Evolutionary conservation across 108 stramenopile species (phyloP), one percentile per base, ranked within the genome.

Genomic region (Ochromonas danica): DNA sequence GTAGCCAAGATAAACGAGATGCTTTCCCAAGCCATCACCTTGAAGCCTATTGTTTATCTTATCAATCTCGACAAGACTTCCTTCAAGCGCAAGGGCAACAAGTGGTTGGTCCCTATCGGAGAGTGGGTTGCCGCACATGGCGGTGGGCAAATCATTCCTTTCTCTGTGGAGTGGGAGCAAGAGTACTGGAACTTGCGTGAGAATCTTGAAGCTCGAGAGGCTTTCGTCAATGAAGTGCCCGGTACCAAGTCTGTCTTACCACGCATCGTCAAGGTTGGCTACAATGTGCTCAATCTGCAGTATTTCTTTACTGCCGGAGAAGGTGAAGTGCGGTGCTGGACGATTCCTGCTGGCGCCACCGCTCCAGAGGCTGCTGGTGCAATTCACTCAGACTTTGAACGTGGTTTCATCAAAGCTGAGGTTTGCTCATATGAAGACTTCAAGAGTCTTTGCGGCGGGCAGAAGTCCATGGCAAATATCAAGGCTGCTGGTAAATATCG

Each of bases 361-460:
- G 94, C 95, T 51, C 96, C 94, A 1, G 93, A 96, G 81, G 96
- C 95, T n/a, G 95, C 97, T 40, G 97, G 97, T 40, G 94, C 94
- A 38, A 99, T 99, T 81, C 99, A 98, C 87, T 92, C 94, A 0
- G 99, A 99, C 84, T 98, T 99, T 82, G 99, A 98, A 87, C 87
- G 95, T 65, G 97, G 97, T 42, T 99, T 99, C 84, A 99, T 99
- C 88, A 94, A 94, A 81, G 99, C 97, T 1, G 99, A 99, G 79
- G 93, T 97, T n/a, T 89, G 89, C 79, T 86, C 88, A 51, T 98
- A 92, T 86, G 94, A 95, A 51, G 97, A 98, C 85, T 94, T 98
- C 83, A 97, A 98, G 85, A 92, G 90, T 41, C 87, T 92, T 43
- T 93, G 93, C 84, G 83, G 86, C 40, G 95, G 95, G 60, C 88